Conservation (phyloP, 1,139 yeast species). For the Protomyces inouyei region DNA sequence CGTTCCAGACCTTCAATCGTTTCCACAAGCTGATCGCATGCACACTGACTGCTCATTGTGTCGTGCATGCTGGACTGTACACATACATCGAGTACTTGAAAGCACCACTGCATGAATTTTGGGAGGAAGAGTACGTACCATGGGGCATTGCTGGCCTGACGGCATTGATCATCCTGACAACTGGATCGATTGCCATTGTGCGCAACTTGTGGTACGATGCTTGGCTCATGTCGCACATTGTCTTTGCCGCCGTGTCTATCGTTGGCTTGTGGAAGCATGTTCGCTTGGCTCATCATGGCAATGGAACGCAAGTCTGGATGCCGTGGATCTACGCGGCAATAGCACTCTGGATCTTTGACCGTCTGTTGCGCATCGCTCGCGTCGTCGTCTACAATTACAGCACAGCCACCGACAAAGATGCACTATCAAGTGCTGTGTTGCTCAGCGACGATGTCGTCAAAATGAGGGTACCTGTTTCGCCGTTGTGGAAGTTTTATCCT, state of each 20-base stretch:
- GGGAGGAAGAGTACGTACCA: conserved; percentile 43
- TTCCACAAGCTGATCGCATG: conserved; percentile 61
- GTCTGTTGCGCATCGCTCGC: conserved; percentile 41
- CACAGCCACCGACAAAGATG: conserved; percentile 27
- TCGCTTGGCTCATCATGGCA: conserved; percentile 30
- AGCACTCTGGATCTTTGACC: conserved; percentile 46
- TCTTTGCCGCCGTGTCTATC: conserved; percentile 44
- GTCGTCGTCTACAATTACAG: conserved; percentile 32
- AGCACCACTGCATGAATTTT: conserved; percentile 38
- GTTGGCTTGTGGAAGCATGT: conserved; percentile 40
- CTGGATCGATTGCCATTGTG: conserved; percentile 35
- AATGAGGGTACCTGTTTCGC: conserved; percentile 22
- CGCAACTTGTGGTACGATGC: conserved; percentile 48
- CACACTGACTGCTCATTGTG: conserved; percentile 45
- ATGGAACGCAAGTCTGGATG: conserved; percentile 47
- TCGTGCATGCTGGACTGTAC: conserved; percentile 38
- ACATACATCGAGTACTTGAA: conserved; percentile 31
- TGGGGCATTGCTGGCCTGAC: conserved; percentile 45
- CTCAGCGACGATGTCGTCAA: conserved; percentile 26
- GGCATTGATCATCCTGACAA: conserved; percentile 41
- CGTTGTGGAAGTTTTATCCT: conserved; percentile 47
- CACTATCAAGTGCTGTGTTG: conserved; percentile 28
- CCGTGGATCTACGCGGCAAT: conserved; percentile 45
- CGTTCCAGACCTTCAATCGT: conserved; percentile 54
- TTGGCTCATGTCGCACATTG: conserved; percentile 38